Conservation (phyloP, 805 yeast genomes). For the Candida methanosorbosa region DNA sequence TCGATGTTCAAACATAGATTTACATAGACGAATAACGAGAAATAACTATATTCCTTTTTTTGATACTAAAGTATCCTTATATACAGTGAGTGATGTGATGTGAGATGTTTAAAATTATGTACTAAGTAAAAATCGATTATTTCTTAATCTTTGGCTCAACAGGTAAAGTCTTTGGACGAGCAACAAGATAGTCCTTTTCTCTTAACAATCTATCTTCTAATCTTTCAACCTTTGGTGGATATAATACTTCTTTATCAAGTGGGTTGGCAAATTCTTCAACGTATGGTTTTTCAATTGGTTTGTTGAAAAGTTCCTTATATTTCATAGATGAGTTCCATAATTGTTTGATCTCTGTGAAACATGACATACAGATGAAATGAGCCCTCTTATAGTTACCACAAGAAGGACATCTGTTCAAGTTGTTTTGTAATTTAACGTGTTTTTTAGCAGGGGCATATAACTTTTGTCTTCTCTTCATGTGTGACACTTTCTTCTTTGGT, state of each 20-base stretch:
- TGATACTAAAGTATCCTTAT: too few relatives aligned
- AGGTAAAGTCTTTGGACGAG: constrained; percentile 48
- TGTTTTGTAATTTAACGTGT: constrained; percentile 65
- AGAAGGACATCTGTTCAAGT: constrained; percentile 86
- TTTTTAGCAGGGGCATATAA: constrained; percentile 77
- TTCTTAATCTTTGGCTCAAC: constrained; percentile 26
- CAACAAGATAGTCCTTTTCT: constrained; percentile 46
- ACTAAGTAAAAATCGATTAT: not conserved
- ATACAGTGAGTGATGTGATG: too few relatives aligned
- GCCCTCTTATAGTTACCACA: constrained; percentile 91
- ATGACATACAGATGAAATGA: constrained; percentile 87
- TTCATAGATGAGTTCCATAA: constrained; percentile 43
- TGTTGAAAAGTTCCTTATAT: constrained; percentile 25
- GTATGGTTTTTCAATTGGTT: constrained; percentile 19
- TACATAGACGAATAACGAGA: too few relatives aligned
- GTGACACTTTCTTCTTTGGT: constrained; percentile 90
- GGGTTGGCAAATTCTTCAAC: constrained; percentile 40
- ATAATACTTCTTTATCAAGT: constrained; percentile 54
- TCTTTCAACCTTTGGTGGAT: constrained; percentile 61
- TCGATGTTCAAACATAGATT: too few relatives aligned
- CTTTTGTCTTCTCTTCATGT: constrained; percentile 76
- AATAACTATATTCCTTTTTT: too few relatives aligned
- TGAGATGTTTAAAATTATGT: too few relatives aligned
- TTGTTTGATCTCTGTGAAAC: constrained; percentile 73
- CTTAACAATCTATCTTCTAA: constrained; percentile 36